Evolutionary conservation across 2,329 filamentous ascomycete genomes (phyloP), one percentile per base, ranked within the genome.

Genomic region (Alternaria conjuncta): DNA sequence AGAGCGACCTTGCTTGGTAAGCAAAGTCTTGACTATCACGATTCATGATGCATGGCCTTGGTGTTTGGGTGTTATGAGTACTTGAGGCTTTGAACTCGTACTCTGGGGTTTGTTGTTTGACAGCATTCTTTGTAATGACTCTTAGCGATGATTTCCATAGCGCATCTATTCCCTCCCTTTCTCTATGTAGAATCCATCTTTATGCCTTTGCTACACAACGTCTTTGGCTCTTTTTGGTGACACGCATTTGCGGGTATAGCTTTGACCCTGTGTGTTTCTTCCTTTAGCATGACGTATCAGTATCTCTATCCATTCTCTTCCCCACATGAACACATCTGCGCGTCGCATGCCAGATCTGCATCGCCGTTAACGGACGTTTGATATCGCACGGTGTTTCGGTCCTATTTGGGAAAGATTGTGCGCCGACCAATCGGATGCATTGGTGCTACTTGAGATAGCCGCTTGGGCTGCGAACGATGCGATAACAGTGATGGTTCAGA

Each of bases 1-100:
- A 74, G 71, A 69, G 72, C 43, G 72, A 73, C 25, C 49, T 74
- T 49, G 71, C 71, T 55, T 74, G 72, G 72, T 74, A 64, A 57
- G 49, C 15, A 8, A 18, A 13, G 26, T 44, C 20, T 18, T 41
- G 15, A 57, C 5, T 26, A 41, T 54, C 57, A 64, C 23, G 45
- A 50, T 10, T 67, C 18, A 62, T 60, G 57, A 69, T 61, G 57
- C 45, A 62, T 60, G 55, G 61, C 7, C 30, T 63, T 59, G 70
- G 70, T 63, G 70, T 73, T 67, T 66, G 56, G 59, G 62, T 32
- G 41, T 23, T n/a, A 7, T 66, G 63, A 51, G 64, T 61, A 61
- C 54, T 67, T 59, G 55, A 63, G 66, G 66, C 65, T 56, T 68
- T 55, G 66, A 63, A 61, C 64, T 70, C 61, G 60, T 63, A 62